Base-by-base conservation (phyloP, 2,329 filamentous ascomycete genomes). In the Aureobasidium sp. region DNA sequence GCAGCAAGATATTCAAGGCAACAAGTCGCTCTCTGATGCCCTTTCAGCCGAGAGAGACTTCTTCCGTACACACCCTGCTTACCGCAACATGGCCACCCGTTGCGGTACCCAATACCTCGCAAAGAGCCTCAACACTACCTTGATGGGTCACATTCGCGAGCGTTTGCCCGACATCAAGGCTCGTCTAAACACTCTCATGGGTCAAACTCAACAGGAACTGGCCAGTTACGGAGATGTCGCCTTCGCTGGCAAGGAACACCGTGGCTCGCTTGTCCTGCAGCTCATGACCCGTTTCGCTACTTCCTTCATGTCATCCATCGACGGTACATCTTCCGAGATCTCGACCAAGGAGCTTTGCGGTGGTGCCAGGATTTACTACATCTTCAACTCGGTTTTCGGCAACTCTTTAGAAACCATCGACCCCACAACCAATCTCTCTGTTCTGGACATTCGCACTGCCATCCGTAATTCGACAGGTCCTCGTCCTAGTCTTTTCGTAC, bases 401-500 rank as follows among this genome's bases (percentile, higher is more conserved):
- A 97, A 93, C 76, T 95, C 93, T 23, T 81, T 99, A 56, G 94
- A 99, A 74, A 89, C 91, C 26, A 96, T 99, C 68, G 93, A 99
- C 69, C 94, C 94, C 5, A 99, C 93, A 1, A 90, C 88, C 52
- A 99, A 99, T 71, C 86, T 99, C 64, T 94, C 94, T 7, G 90
- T 93, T 15, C 85, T 93, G 53, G 94, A 99, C 73, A 99, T 99
- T 67, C 85, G 94, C 73, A 99, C 94, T 13, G 94, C 94, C 4
- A 99, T 99, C 69, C 88, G 94, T 70, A 99, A 99, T 78, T 99
- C 94, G 1, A 99, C 94, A 20, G 94, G 94, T 60, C 94, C 94
- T 34, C 86, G 94, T 20, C 93, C 94, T 1, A 97, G 93, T 74
- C 82, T 99, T 50, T 99, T 99, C 71, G 94, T 99, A 10, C 94